A percentile compares a stretch with the other conserved stretches of the same genome.
phyloP scores from a whole-genome alignment of 768 basidiomycete genomes.

The Lactifluus volemus region DNA sequence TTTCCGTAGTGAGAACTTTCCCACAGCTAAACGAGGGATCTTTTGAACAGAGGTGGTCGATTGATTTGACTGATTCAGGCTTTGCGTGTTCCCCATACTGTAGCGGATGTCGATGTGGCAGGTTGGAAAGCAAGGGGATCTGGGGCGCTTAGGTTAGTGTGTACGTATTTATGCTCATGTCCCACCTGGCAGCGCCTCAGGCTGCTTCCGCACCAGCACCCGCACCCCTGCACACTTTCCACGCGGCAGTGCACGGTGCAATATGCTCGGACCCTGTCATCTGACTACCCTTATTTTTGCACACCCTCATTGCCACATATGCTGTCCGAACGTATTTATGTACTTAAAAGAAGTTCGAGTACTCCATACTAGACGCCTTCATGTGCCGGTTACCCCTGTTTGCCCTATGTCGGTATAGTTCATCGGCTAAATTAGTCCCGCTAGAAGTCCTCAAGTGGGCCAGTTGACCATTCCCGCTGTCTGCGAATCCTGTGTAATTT shows the following conservation, averaged over 20 bases:
- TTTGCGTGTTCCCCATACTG: constrained; percentile 17
- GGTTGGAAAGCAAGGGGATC: neutral
- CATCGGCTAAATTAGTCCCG: too few species aligned
- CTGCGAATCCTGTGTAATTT: too few species aligned
- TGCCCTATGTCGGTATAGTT: too few species aligned
- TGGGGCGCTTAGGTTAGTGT: constrained; percentile 12
- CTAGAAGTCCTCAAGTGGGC: too few species aligned
- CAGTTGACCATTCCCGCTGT: too few species aligned
- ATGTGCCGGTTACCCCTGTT: too few species aligned
- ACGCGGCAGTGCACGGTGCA: neutral
- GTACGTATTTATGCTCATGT: constrained; percentile 10
- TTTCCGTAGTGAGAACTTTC: neutral
- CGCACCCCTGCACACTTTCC: neutral
- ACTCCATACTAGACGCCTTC: too few species aligned
- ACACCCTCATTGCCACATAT: neutral
- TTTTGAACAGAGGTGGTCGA: neutral
- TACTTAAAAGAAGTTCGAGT: too few species aligned
- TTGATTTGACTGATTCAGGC: constrained; percentile 1
- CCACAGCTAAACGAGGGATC: neutral
- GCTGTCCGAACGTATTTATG: neutral
- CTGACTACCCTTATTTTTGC: neutral
- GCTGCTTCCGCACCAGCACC: too few species aligned
- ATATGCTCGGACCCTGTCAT: neutral
- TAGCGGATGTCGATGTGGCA: constrained; percentile 6
- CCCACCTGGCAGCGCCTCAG: neutral